Evolutionary conservation across 83 land plant species (phyloP).

Genomic region (Diphasiastrum complanatum): DNA sequence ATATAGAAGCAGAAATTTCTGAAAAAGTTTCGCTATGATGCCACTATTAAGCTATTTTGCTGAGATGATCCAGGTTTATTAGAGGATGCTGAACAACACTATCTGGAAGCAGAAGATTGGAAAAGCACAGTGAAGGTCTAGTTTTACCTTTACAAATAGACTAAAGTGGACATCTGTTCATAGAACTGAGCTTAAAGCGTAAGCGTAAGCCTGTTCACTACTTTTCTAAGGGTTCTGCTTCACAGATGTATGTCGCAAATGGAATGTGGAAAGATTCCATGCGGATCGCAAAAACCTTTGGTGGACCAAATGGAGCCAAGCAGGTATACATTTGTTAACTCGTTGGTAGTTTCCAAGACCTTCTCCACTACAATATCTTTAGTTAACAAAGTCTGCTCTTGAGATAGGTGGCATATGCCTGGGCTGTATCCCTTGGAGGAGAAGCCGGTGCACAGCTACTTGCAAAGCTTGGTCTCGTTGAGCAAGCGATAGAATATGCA

Average conservation of each 20-base stretch:
- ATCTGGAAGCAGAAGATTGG: slow-evolving; percentile 37
- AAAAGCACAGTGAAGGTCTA: slow-evolving; percentile 36
- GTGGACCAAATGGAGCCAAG: slow-evolving; percentile 32
- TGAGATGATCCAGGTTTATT: slow-evolving; percentile 21
- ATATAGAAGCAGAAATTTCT: too few species aligned
- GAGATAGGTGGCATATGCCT: slow-evolving; percentile 37
- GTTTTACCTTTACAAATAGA: not conserved
- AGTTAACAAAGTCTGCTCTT: too few species aligned
- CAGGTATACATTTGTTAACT: slow-evolving; percentile 20
- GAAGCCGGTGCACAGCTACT: slow-evolving; percentile 33
- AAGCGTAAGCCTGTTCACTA: not conserved
- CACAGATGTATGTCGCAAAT: slow-evolving; percentile 30
- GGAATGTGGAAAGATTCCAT: slow-evolving; percentile 44
- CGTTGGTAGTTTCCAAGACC: too few species aligned
- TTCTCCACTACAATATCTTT: too few species aligned
- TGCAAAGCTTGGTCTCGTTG: slow-evolving; percentile 36
- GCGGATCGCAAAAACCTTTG: slow-evolving; percentile 36
- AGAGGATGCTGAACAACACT: slow-evolving; percentile 38
- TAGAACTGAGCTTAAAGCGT: not conserved
- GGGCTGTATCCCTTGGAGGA: slow-evolving; percentile 37
- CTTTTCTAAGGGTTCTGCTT: not conserved
- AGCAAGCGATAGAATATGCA: slow-evolving; percentile 41
- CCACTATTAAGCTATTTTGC: too few species aligned
- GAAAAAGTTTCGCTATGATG: too few species aligned
- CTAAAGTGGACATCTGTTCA: too few species aligned